A percentile compares a stretch with the other conserved stretches of the same genome.
Conservation (phyloP, 106 monocot species). For the Gastrodia elata region DNA sequence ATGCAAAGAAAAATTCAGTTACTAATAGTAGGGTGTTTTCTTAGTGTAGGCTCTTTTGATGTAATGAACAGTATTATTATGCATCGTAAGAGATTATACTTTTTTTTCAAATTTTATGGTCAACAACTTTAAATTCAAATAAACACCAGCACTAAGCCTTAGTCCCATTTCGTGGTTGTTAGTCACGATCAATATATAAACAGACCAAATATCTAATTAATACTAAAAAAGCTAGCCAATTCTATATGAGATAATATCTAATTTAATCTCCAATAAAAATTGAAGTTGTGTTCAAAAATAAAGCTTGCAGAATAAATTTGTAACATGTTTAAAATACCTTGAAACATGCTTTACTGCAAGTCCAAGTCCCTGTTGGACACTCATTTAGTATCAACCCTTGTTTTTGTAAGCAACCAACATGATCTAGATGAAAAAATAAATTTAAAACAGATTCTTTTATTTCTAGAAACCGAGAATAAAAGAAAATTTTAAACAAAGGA, state of each 20-base stretch:
- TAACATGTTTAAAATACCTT: constrained; percentile 19
- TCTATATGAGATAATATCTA: neutral
- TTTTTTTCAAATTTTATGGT: no score
- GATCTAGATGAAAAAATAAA: constrained; percentile 23
- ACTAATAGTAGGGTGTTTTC: no score
- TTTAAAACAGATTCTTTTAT: neutral
- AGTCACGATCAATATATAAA: no score
- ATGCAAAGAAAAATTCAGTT: no score
- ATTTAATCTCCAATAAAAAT: neutral
- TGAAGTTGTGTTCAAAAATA: neutral
- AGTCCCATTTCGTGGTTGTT: no score
- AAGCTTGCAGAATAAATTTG: neutral
- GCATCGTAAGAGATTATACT: no score
- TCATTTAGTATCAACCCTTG: constrained; percentile 2
- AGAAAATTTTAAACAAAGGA: neutral
- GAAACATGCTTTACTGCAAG: constrained; percentile 42
- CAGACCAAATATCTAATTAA: neutral
- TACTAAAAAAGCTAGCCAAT: neutral
- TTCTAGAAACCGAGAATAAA: neutral
- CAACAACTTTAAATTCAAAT: neutral
- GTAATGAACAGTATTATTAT: no score
- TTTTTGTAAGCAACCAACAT: constrained; percentile 35
- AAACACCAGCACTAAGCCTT: no score
- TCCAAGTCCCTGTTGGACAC: constrained; percentile 33
- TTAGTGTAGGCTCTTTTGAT: no score